phyloP scores from a whole-genome alignment of 495 filamentous ascomycete species.

The Tuber magnatum region DNA sequence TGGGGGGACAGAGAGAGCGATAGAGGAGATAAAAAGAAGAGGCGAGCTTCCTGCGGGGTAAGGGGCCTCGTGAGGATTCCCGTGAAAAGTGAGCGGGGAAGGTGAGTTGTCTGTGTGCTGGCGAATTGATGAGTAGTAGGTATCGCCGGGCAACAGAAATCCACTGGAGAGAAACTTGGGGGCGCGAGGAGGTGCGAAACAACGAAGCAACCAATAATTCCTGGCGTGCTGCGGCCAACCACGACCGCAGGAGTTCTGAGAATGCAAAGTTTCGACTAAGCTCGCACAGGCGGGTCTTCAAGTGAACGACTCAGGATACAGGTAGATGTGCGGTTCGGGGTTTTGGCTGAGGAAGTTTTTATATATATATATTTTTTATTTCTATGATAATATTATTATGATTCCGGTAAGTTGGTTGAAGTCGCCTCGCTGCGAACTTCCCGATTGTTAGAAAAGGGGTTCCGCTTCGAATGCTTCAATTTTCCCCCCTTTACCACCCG shows the following conservation, averaged over 20 bases:
- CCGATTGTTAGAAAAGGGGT: neutral
- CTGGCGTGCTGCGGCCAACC: conserved; percentile 28
- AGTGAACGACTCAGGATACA: neutral
- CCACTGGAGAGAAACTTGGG: conserved; percentile 25
- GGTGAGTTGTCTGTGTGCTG: conserved; percentile 33
- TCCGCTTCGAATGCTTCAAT: neutral
- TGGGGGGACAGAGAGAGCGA: conserved; percentile 23
- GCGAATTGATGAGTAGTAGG: conserved; percentile 23
- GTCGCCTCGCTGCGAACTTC: neutral
- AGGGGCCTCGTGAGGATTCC: conserved; percentile 20
- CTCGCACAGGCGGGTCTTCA: conserved; percentile 13
- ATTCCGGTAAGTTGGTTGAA: no score
- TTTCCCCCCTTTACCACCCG: neutral
- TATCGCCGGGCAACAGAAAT: conserved; percentile 33
- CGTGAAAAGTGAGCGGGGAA: conserved; percentile 29
- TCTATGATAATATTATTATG: no score
- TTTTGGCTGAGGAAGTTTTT: neutral
- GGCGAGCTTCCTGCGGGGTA: conserved; percentile 10
- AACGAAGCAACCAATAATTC: conserved; percentile 15
- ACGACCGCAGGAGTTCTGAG: conserved; percentile 12
- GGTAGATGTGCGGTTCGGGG: neutral
- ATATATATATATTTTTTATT: no score
- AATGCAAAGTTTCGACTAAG: conserved; percentile 24
- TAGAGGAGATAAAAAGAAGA: conserved; percentile 12
- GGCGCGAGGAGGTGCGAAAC: conserved; percentile 19